phyloP scores from a whole-genome alignment of 75 land plant species.

The Pinus tabuliformis region DNA sequence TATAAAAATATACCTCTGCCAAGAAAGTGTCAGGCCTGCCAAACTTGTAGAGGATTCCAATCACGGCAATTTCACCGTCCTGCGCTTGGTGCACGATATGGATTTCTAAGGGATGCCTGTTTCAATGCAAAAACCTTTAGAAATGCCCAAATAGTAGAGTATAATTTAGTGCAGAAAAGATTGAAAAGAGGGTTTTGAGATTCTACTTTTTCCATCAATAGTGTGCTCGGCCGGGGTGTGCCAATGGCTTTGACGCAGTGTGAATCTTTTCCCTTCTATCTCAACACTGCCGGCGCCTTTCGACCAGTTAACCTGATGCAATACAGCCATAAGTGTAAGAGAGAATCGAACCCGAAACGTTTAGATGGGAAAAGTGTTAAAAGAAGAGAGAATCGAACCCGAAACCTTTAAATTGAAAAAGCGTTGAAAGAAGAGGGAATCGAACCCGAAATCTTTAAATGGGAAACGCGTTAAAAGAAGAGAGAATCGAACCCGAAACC shows the following conservation, averaged over 20 bases:
- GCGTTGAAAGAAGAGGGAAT: too few species aligned
- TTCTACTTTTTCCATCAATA: conserved; percentile 26
- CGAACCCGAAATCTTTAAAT: too few species aligned
- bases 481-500: too few species aligned
- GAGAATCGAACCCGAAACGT: neutral
- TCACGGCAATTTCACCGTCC: conserved; percentile 22
- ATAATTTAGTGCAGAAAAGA: too few species aligned
- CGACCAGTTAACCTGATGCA: conserved; percentile 13
- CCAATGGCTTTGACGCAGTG: conserved; percentile 42
- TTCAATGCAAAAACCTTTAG: neutral
- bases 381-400: too few species aligned
- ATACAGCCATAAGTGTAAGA: neutral
- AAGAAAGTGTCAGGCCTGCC: conserved; percentile 28
- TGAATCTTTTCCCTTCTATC: conserved; percentile 23
- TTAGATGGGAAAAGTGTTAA: neutral
- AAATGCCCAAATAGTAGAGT: too few species aligned
- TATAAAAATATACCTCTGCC: too few species aligned
- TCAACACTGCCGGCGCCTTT: conserved; percentile 22
- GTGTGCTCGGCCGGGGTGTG: conserved; percentile 63
- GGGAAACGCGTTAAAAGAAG: too few species aligned
- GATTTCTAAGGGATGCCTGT: conserved; percentile 23
- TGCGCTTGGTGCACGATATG: conserved; percentile 38
- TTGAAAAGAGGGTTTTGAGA: too few species aligned
- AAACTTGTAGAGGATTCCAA: conserved; percentile 33
- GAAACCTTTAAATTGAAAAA: too few species aligned